Conservation (phyloP, 345 rosid species). For the Excoecaria cochinchinensis region DNA sequence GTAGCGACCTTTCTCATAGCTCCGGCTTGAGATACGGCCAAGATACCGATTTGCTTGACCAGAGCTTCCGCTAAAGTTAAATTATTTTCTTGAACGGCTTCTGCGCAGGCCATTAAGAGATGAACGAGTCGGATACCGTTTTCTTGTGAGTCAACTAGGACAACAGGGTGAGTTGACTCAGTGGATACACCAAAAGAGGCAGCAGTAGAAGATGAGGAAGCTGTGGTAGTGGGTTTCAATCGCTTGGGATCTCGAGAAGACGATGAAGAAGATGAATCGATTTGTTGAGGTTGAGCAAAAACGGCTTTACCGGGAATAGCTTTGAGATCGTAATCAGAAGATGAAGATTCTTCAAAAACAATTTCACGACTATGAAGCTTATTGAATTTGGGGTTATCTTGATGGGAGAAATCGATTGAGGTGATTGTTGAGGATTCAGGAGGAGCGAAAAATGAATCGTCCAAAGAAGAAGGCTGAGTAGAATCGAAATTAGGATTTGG, state of each 20-base stretch:
- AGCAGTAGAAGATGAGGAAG: neutral
- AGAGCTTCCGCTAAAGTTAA: conserved; percentile 56
- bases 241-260: neutral
- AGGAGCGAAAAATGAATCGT: conserved; percentile 36
- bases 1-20: conserved; percentile 83
- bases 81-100: conserved; percentile 61
- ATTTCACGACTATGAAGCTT: neutral
- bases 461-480: neutral
- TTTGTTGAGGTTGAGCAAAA: conserved; percentile 19
- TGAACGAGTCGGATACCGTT: conserved; percentile 78
- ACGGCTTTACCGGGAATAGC: conserved; percentile 70
- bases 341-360: conserved; percentile 31
- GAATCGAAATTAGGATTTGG: conserved; percentile 36
- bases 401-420: conserved; percentile 29
- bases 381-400: neutral
- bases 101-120: conserved; percentile 75
- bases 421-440: conserved; percentile 44
- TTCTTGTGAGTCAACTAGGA: conserved; percentile 75
- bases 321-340: conserved; percentile 1
- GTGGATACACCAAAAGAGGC: neutral
- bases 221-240: neutral
- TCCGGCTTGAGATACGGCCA: conserved; percentile 62
- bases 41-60: conserved; percentile 59
- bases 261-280: neutral
- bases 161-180: conserved; percentile 49